phyloP scores from a whole-genome alignment of 805 yeast species.

The Jamesozyma lodderae region DNA sequence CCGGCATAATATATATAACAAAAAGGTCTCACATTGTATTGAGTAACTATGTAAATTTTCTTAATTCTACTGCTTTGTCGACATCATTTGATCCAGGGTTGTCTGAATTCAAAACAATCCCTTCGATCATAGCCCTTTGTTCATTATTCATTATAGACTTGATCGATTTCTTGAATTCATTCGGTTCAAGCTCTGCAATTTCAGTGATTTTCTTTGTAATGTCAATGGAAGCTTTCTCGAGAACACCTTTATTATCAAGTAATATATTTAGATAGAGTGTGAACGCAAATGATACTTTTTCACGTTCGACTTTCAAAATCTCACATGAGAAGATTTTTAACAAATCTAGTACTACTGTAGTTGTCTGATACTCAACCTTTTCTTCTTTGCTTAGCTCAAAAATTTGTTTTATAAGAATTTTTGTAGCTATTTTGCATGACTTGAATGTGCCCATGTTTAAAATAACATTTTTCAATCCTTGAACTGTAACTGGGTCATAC shows the following conservation, averaged over 20 bases:
- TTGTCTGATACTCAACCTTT: not conserved
- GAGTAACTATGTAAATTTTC: slow-evolving; percentile 1
- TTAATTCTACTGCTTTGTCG: not conserved
- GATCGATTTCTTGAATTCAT: not conserved
- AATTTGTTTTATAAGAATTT: not conserved
- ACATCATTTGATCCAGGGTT: not conserved
- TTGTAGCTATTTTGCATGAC: not conserved
- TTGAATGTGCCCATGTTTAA: not conserved
- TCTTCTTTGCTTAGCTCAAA: not conserved
- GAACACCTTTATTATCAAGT: not conserved
- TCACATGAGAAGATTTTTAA: not conserved
- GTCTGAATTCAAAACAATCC: not conserved
- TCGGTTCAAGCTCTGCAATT: not conserved
- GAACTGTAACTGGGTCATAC: slow-evolving; percentile 39
- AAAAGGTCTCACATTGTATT: not conserved
- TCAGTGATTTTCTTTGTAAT: not conserved
- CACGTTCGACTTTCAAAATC: not conserved
- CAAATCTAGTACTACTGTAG: not conserved
- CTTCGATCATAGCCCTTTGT: not conserved
- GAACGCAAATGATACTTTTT: not conserved
- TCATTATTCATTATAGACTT: not conserved
- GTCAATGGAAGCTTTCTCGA: not conserved
- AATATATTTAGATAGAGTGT: not conserved
- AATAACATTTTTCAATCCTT: slow-evolving; percentile 32
- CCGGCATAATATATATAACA: not conserved